Conservation (phyloP, 2,329 filamentous ascomycete species). For the Xylariales sp. region DNA sequence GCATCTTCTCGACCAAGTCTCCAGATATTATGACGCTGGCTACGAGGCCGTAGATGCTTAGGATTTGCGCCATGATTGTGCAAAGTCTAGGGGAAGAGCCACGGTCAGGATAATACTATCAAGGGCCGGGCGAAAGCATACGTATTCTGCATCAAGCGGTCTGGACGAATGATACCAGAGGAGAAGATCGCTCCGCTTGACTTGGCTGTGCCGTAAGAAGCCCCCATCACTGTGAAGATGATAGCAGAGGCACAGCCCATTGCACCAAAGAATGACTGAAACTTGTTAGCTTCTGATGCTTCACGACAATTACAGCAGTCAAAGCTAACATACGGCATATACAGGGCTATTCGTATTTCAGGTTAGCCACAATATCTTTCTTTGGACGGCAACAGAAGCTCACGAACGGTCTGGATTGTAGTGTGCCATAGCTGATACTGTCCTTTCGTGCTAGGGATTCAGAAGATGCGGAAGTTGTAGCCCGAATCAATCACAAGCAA, state of each 20-base stretch:
- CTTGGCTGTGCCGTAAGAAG: constrained; percentile 40
- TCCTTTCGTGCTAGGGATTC: too few species aligned
- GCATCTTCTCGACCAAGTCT: constrained; percentile 34
- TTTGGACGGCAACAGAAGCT: not conserved
- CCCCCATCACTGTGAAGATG: constrained; percentile 47
- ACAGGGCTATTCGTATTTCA: constrained; percentile 30
- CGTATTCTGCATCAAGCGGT: constrained; percentile 40
- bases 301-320: not conserved
- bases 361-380: not conserved
- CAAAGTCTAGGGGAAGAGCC: constrained; percentile 25
- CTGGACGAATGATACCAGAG: constrained; percentile 38
- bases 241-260: constrained; percentile 40
- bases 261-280: constrained; percentile 40
- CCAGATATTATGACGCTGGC: constrained; percentile 39
- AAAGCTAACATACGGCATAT: constrained; percentile 35
- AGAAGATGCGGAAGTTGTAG: too few species aligned
- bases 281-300: not conserved
- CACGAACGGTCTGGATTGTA: constrained; percentile 35
- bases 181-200: constrained; percentile 39
- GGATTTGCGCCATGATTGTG: constrained; percentile 43
- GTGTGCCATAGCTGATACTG: too few species aligned
- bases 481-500: too few species aligned
- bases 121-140: constrained; percentile 1
- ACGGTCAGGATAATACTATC: not conserved
- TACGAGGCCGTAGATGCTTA: constrained; percentile 43